phyloP scores from a whole-genome alignment of 1,284 basidiomycete species.

The Garcileccinum viscosum region DNA sequence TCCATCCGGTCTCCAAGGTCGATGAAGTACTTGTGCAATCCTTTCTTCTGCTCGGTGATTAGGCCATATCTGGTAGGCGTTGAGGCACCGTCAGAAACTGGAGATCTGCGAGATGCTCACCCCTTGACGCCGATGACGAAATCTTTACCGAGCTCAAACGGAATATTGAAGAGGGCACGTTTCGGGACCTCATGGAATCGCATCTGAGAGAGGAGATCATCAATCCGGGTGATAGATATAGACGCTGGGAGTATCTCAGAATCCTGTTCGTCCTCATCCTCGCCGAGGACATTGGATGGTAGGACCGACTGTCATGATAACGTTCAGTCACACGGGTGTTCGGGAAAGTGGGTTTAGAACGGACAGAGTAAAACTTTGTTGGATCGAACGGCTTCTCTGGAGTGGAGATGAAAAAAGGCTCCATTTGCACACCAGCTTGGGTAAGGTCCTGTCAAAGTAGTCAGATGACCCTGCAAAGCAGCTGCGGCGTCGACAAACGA shows the following conservation, averaged over 20 bases:
- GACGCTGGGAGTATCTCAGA: conserved; percentile 63
- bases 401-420: conserved; percentile 91
- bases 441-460: conserved; percentile 69
- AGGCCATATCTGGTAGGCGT: conserved; percentile 72
- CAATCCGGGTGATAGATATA: conserved; percentile 73
- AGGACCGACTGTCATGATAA: conserved; percentile 59
- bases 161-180: conserved; percentile 84
- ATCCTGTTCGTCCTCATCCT: conserved; percentile 53
- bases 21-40: conserved; percentile 79
- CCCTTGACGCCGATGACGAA: conserved; percentile 92
- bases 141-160: conserved; percentile 80
- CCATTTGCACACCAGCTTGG: conserved; percentile 82
- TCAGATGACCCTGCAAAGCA: conserved; percentile 8
- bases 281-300: conserved; percentile 55
- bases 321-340: conserved; percentile 14
- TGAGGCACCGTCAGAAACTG: conserved; percentile 8
- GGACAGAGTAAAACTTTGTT: conserved; percentile 84
- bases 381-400: conserved; percentile 75
- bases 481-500: conserved; percentile 48
- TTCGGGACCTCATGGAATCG: conserved; percentile 88
- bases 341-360: conserved; percentile 33
- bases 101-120: conserved; percentile 47
- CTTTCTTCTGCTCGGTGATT: conserved; percentile 85
- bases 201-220: conserved; percentile 84
- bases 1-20: conserved; percentile 81